Base-by-base conservation (phyloP, 176 grass and related monocot species). In the Leersia perrieri region DNA sequence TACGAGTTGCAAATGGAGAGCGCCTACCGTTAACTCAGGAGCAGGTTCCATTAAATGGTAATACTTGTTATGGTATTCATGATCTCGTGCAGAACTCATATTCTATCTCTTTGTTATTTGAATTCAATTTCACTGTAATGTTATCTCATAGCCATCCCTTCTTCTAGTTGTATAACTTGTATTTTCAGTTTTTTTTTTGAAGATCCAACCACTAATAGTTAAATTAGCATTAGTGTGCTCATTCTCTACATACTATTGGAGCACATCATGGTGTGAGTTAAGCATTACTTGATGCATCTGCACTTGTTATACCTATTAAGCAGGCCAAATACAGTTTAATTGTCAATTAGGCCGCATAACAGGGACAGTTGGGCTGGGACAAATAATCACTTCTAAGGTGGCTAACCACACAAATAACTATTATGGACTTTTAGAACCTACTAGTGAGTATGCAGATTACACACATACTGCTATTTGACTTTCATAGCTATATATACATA, bases 1-100 rank as follows among this genome's bases (percentile, higher is more conserved):
- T 98, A 83, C 89, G 86, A 82, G 88, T 98, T 85, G 95, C 95
- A 63, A 98, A 94, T 89, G 95, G 95, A 68, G 92, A 94, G 74
- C 65, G 78, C 32, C 80, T 98, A 25, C 95, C 92, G 66, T 45
- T 98, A 69, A 83, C 82, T 32, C 95, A 94, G 80, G 86, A 98
- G 15, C 88, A 94, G 60, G 88, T 98, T 27, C 81, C 81, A 6
- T 78, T 98, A 77, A 87, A 94, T 85, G 95, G 95, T 98, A 94
- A 34, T 67, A 38, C 64, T 73, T 90, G 35, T 66, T 20, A 39
- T 33, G 14, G 51, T 27, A 35, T 74, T 60, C 42, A 73, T 86
- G 45, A 33, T 61, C 14, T 40, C 6, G 65, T 79, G n/a, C 28
- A 39, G 41, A 60, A 82, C 11, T 9, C 23, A 58, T 41, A 4